These are phyloP conservation scores for Orbilia blumenaviensis DNA, from an alignment of 2,329 filamentous ascomycete genomes.

Conservation along the genomic window DNA sequence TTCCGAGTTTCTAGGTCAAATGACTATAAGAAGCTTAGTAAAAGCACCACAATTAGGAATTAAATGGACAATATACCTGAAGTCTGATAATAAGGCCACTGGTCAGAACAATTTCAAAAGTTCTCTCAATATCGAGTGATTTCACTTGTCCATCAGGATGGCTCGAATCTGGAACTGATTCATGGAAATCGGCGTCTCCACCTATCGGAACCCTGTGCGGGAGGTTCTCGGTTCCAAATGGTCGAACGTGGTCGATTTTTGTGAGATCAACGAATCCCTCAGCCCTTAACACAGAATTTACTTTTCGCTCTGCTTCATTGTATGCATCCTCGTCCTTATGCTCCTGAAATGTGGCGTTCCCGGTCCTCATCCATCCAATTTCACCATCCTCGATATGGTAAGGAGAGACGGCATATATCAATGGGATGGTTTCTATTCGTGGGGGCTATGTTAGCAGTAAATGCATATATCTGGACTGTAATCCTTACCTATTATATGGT, in stretches of 20 bases:
- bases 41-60: background rate
- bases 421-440: constrained; percentile 60
- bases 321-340: constrained; percentile 69
- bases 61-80: constrained; percentile 61
- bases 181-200: constrained; percentile 51
- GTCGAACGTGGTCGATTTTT: constrained; percentile 68
- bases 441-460: background rate
- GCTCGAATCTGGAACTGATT: constrained; percentile 60
- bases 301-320: constrained; percentile 69
- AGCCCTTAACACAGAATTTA: constrained; percentile 68
- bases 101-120: constrained; percentile 70
- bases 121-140: constrained; percentile 68
- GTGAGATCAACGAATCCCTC: constrained; percentile 73
- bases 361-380: constrained; percentile 67
- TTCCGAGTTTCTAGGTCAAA: constrained; percentile 69
- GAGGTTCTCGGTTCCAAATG: constrained; percentile 60
- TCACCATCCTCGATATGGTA: constrained; percentile 67
- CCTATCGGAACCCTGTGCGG: constrained; percentile 43
- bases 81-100: constrained; percentile 71
- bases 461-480: background rate
- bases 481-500: constrained; percentile 66
- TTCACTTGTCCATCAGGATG: constrained; percentile 67
- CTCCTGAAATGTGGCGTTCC: constrained; percentile 63
- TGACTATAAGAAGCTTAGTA: constrained; percentile 59
- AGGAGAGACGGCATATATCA: constrained; percentile 71